Conservation (phyloP, 1,284 basidiomycete species). For the Puccinia coronata region DNA sequence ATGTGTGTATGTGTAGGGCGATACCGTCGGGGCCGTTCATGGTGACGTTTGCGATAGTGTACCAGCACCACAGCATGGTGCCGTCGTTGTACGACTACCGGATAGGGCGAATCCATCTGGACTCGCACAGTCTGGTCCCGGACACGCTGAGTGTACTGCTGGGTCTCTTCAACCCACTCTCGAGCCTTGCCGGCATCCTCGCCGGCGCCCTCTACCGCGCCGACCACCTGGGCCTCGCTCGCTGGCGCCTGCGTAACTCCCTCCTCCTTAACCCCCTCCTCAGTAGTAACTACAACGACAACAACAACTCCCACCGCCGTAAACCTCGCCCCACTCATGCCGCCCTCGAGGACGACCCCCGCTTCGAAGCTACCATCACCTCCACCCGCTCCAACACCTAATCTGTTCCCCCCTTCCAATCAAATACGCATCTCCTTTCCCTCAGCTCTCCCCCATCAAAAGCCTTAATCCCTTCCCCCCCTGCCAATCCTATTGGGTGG, state of each 20-base stretch:
- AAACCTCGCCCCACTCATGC: conserved; percentile 36
- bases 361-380: conserved; percentile 22
- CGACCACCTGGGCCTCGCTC: conserved; percentile 6
- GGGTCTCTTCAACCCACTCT: conserved; percentile 31
- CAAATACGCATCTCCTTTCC: neutral
- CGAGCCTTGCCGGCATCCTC: conserved; percentile 13
- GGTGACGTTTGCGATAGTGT: conserved; percentile 39
- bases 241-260: conserved; percentile 17
- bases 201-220: neutral
- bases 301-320: neutral
- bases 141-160: conserved; percentile 4
- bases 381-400: neutral
- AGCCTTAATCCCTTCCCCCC: too few species aligned
- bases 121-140: conserved; percentile 36
- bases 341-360: conserved; percentile 29
- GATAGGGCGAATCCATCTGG: neutral
- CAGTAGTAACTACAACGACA: too few species aligned
- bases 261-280: neutral
- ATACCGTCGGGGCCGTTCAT: conserved; percentile 48
- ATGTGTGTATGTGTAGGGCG: conserved; percentile 18
- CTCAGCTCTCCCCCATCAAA: neutral
- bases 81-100: conserved; percentile 34
- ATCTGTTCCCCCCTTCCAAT: neutral
- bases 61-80: conserved; percentile 31
- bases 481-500: too few species aligned